Evolutionary conservation across 805 yeast genomes (phyloP), one percentile per base, ranked within the genome.

Genomic region (Starmerella ratchasimensis): DNA sequence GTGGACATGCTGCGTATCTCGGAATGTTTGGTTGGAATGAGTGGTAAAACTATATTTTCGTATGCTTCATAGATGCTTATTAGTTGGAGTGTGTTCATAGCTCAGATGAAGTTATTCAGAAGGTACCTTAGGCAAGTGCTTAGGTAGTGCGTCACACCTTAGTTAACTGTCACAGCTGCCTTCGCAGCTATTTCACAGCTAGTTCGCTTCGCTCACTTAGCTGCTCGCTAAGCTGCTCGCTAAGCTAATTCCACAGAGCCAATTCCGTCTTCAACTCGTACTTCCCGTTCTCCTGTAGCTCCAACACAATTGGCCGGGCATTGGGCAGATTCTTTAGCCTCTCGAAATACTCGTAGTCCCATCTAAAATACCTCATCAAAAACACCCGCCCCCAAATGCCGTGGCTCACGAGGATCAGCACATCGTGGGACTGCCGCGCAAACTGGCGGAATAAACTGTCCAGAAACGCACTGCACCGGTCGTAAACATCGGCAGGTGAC

Each of bases 351-450:
- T 84, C 95, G 53, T 79, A 88, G 2, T 79, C 69, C 95, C 96
- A 86, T 41, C 94, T 64, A 55, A 74, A 86, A 95, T 95, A 86
- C 51, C 84, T 80, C 84, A 84, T 83, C 30, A 86, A 58, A 50
- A 86, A 86, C 7, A 86, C 96, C 28, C 96, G 64, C 3, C 93
- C 80, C 88, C 93, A 83, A 13, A 86, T 81, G 8, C 96, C 96
- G 56, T 86, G 96, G 4, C 94, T 80, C 28, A 86, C 94, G 29
- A 86, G 60, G 2, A 86, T 83, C 28, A 83, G 66, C 15, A 84
- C 78, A 42, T 72, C 71, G n/a, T 95, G 84, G 48, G 71, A 67
- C 14, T 69, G 75, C 17, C 48, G 35, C 42, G 71, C 71, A 52
- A 86, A 84, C 55, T 80, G 90, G 33, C 96, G 65, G 54, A 77